These are phyloP conservation scores for Rhizophora apiculata DNA, from an alignment of 345 rosid species.

Conservation along the genomic window DNA sequence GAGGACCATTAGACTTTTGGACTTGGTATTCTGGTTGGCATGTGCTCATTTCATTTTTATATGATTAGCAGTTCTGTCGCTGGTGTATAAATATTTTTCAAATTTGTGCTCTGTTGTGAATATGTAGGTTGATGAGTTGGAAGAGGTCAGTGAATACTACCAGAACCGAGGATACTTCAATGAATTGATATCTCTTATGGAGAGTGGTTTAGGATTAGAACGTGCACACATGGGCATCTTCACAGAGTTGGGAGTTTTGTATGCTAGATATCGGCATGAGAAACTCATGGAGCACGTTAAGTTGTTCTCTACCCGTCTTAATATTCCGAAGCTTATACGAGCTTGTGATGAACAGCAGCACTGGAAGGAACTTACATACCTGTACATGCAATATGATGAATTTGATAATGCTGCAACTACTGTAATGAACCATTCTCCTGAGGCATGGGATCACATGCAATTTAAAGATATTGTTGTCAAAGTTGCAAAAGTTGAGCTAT, in stretches of 20 bases:
- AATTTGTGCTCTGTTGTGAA: conserved; percentile 1
- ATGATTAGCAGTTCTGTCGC: neutral
- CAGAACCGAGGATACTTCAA: conserved; percentile 98
- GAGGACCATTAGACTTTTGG: neutral
- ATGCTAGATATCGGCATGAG: conserved; percentile 94
- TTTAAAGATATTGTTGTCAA: conserved; percentile 89
- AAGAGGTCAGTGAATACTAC: conserved; percentile 93
- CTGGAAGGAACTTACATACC: conserved; percentile 89
- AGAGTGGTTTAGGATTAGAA: conserved; percentile 96
- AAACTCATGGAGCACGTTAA: conserved; percentile 99
- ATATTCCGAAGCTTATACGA: conserved; percentile 92
- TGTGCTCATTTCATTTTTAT: neutral
- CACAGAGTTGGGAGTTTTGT: conserved; percentile 95
- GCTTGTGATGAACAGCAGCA: conserved; percentile 99
- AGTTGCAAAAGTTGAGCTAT: conserved; percentile 93
- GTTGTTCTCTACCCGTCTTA: conserved; percentile 92
- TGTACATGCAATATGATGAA: conserved; percentile 89
- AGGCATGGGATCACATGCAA: conserved; percentile 99
- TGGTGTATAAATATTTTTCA: neutral
- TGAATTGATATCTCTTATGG: conserved; percentile 96
- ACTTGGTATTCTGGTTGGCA: neutral
- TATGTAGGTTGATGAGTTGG: conserved; percentile 89
- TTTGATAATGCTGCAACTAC: conserved; percentile 99
- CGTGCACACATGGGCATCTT: conserved; percentile 99
- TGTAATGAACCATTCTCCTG: conserved; percentile 98